A percentile compares a stretch with the other conserved stretches of the same genome.
Conservation (phyloP, 2,329 filamentous ascomycete genomes). For the Penicillium sp. region DNA sequence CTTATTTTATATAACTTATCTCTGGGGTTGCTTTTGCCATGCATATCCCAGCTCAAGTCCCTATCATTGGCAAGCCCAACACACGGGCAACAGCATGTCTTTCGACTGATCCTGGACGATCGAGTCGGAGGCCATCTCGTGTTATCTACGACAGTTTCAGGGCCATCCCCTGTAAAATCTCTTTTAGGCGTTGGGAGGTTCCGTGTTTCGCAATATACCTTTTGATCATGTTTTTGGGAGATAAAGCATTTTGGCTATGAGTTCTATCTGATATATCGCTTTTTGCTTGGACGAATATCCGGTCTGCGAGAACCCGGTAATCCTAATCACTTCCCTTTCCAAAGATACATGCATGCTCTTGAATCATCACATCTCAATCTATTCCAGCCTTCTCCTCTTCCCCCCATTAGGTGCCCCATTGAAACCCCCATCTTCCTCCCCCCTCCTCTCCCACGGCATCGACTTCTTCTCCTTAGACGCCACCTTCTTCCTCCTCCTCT, state of each 20-base stretch:
- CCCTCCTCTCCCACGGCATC: slow-evolving; percentile 61
- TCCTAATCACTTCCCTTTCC: slow-evolving; percentile 1
- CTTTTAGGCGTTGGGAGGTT: slow-evolving; percentile 14
- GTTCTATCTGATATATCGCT: slow-evolving; percentile 8
- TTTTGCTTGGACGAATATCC: not conserved
- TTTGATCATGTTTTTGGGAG: slow-evolving; percentile 14
- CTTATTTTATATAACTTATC: not conserved
- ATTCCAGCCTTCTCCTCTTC: slow-evolving; percentile 33
- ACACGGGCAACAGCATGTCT: not conserved
- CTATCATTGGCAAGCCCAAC: not conserved
- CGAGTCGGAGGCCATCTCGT: slow-evolving; percentile 18
- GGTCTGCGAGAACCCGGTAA: not conserved
- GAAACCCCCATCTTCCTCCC: slow-evolving; percentile 27
- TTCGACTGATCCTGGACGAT: slow-evolving; percentile 16
- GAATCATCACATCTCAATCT: slow-evolving; percentile 5
- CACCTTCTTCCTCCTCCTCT: slow-evolving; percentile 87
- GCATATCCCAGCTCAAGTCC: not conserved
- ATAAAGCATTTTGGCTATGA: slow-evolving; percentile 24
- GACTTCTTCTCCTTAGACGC: slow-evolving; percentile 81
- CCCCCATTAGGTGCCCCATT: slow-evolving; percentile 21
- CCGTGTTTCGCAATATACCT: slow-evolving; percentile 25
- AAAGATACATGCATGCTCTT: not conserved
- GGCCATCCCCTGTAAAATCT: slow-evolving; percentile 5
- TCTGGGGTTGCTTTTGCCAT: not conserved
- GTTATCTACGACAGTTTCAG: slow-evolving; percentile 20